Conservation (phyloP, 2,329 filamentous ascomycete genomes). For the Cladobotryum protrusum region DNA sequence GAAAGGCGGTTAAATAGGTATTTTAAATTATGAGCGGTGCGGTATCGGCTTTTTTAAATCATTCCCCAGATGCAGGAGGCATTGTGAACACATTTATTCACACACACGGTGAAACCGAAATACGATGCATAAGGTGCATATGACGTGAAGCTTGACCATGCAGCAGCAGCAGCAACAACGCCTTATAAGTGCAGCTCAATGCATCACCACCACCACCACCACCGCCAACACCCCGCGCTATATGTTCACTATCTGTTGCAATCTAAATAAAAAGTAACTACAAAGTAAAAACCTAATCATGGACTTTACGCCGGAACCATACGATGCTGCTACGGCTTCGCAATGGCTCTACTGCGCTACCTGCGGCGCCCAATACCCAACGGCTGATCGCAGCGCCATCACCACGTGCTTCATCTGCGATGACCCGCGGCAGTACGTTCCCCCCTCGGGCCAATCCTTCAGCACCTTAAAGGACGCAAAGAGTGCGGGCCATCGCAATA, state of each 20-base stretch:
- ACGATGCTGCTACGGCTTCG: constrained; percentile 3
- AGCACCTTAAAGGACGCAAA: constrained; percentile 44
- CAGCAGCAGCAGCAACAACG: too few relatives aligned
- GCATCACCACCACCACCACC: too few relatives aligned
- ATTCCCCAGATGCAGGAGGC: too few relatives aligned
- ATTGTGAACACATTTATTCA: too few relatives aligned
- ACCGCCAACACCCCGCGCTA: constrained; percentile 3
- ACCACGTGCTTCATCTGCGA: constrained; percentile 65
- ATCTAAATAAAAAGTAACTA: too few relatives aligned
- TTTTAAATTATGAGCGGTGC: too few relatives aligned
- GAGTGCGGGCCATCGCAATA: constrained; percentile 41
- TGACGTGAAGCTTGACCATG: too few relatives aligned
- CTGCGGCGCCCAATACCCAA: constrained; percentile 61
- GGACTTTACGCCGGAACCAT: constrained; percentile 10
- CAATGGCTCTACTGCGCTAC: constrained; percentile 53
- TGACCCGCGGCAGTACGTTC: constrained; percentile 65
- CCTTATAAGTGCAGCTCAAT: too few relatives aligned
- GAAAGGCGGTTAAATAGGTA: too few relatives aligned
- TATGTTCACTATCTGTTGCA: neutral
- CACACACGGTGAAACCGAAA: too few relatives aligned
- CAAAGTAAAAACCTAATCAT: constrained; percentile 1
- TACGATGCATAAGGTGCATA: too few relatives aligned
- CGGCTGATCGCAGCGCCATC: constrained; percentile 38
- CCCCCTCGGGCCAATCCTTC: constrained; percentile 52
- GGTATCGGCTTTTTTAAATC: too few relatives aligned